Conservation (phyloP, 306 rosid species). For the Oemleria cerasiformis region DNA sequence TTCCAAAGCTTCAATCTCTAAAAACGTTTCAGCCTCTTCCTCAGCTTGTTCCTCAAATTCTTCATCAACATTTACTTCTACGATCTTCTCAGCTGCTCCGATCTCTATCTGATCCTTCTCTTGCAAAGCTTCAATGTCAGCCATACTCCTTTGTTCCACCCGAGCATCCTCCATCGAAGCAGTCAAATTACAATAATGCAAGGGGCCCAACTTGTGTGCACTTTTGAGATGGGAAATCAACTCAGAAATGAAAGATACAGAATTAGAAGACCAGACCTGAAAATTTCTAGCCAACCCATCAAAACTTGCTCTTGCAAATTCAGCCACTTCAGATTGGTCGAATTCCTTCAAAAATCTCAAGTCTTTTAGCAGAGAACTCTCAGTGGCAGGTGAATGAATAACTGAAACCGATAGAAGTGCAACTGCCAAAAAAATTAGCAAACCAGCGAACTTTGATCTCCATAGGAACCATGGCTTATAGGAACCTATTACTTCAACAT, state of each 20-base stretch:
- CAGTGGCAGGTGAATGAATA: no score
- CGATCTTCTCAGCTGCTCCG: background rate
- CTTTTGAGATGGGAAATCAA: constrained; percentile 38
- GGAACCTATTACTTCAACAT: no score
- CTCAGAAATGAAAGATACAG: constrained; percentile 33
- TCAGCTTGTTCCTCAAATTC: constrained; percentile 24
- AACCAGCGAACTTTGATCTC: no score
- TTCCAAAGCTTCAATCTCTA: constrained; percentile 20
- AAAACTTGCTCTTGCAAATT: constrained; percentile 40
- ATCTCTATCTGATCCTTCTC: constrained; percentile 3
- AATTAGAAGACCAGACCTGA: constrained; percentile 30
- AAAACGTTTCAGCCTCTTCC: no score
- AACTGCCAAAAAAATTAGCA: no score
- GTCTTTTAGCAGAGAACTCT: no score
- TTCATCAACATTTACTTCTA: background rate
- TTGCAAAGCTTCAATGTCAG: background rate
- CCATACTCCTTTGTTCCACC: constrained; percentile 23
- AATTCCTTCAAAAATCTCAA: no score
- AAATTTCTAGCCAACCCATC: constrained; percentile 34
- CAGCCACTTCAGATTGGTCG: constrained; percentile 29
- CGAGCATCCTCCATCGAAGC: constrained; percentile 18
- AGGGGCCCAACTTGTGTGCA: constrained; percentile 25
- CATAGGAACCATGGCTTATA: no score
- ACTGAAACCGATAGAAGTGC: no score
- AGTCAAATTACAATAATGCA: constrained; percentile 54